phyloP scores from a whole-genome alignment of 805 yeast genomes.

The Candida sithepensis region DNA sequence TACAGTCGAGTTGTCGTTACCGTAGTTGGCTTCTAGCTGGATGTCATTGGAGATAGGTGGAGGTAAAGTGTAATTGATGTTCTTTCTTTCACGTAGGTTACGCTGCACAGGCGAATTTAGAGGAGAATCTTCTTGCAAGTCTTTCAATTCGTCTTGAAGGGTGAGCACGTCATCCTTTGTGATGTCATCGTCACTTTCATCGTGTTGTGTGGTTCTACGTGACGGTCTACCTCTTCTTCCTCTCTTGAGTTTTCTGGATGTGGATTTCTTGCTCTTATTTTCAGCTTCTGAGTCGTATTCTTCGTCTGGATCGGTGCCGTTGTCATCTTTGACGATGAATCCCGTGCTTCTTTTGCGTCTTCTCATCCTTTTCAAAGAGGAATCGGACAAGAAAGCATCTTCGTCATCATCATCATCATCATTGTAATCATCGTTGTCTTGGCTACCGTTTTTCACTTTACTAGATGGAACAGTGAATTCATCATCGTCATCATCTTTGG shows the following conservation, averaged over 20 bases:
- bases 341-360: constrained; percentile 19
- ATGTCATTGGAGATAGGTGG: constrained; percentile 63
- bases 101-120: constrained; percentile 46
- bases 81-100: constrained; percentile 62
- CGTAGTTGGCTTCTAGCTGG: constrained; percentile 24
- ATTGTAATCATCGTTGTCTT: constrained; percentile 22
- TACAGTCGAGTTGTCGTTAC: constrained; percentile 10
- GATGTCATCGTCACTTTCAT: constrained; percentile 10
- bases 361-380: constrained; percentile 18
- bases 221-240: constrained; percentile 3
- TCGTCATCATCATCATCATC: constrained; percentile 22
- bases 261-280: constrained; percentile 2
- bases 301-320: constrained; percentile 19
- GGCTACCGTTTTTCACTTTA: constrained; percentile 23
- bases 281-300: constrained; percentile 12
- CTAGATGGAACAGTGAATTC: constrained; percentile 3
- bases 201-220: constrained; percentile 1
- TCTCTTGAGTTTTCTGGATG: constrained; percentile 11
- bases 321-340: constrained; percentile 26
- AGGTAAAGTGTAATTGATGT: constrained; percentile 76
- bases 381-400: constrained; percentile 16
- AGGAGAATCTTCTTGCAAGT: constrained; percentile 55
- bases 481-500: constrained; percentile 25
- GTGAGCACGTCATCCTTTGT: constrained; percentile 31
- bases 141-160: constrained; percentile 62